A percentile compares a stretch with the other conserved stretches of the same genome.
Evolutionary conservation across 768 basidiomycete genomes (phyloP).

Genomic region (Tylopilus intermedius): DNA sequence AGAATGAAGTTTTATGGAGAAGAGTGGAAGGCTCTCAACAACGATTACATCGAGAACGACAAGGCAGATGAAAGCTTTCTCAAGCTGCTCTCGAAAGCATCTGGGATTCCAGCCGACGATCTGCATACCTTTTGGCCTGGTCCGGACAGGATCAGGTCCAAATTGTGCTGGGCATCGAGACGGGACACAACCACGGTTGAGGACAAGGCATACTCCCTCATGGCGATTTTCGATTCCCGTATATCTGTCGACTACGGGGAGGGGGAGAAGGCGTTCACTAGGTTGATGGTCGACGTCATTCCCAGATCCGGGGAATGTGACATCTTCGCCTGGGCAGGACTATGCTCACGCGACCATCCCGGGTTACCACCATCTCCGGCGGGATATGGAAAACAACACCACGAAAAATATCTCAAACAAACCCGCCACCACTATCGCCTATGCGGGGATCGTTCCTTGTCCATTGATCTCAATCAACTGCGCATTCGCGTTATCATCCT

Average conservation of each 20-base stretch:
- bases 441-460: conserved; percentile 19
- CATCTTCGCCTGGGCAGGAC: conserved; percentile 22
- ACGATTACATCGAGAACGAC: conserved; percentile 16
- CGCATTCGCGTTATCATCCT: conserved; percentile 10
- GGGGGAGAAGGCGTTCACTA: conserved; percentile 11
- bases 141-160: conserved; percentile 15
- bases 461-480: conserved; percentile 2
- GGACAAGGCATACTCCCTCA: conserved; percentile 19
- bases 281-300: conserved; percentile 17
- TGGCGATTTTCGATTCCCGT: conserved; percentile 15
- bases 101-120: conserved; percentile 11
- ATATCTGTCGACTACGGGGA: conserved; percentile 13
- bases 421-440: conserved; percentile 15
- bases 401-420: conserved; percentile 2
- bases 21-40: conserved; percentile 15
- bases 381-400: conserved; percentile 7
- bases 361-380: conserved; percentile 13
- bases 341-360: conserved; percentile 2
- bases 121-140: conserved; percentile 19
- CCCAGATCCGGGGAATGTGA: conserved; percentile 18
- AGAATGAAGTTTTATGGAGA: conserved; percentile 22
- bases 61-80: conserved; percentile 20
- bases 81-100: conserved; percentile 7
- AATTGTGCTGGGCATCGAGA: conserved; percentile 17
- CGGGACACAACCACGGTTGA: conserved; percentile 10